Evolutionary conservation across 495 filamentous ascomycete genomes (phyloP).

Genomic region (Penicillium pancosmium): DNA sequence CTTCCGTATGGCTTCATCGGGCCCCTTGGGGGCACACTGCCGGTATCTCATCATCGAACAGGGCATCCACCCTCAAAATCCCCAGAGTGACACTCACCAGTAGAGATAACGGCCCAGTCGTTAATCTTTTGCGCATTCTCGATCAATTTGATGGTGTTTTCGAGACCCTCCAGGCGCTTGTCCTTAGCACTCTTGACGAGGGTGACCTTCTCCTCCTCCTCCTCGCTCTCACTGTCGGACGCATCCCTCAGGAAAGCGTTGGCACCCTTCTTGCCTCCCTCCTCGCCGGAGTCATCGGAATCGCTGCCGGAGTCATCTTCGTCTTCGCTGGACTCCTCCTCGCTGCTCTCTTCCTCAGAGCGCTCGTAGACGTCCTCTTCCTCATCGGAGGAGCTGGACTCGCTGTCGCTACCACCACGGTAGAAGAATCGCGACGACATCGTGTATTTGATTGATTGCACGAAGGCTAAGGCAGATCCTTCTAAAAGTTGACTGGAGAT

Average conservation of each 20-base stretch:
- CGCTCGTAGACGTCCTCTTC: conserved; percentile 89
- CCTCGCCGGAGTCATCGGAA: conserved; percentile 55
- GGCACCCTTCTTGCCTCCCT: conserved; percentile 64
- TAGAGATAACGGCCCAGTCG: conserved; percentile 92
- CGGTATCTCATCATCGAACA: neutral
- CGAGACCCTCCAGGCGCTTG: conserved; percentile 92
- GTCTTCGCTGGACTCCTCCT: conserved; percentile 76
- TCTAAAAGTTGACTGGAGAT: conserved; percentile 41
- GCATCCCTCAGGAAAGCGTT: conserved; percentile 80
- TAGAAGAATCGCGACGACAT: conserved; percentile 92
- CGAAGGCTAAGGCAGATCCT: conserved; percentile 32
- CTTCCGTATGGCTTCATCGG: neutral
- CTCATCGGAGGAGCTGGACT: conserved; percentile 72
- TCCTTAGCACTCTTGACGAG: conserved; percentile 96
- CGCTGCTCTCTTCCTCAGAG: conserved; percentile 69
- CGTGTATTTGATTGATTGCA: conserved; percentile 34
- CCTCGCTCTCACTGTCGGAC: conserved; percentile 78
- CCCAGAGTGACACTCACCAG: conserved; percentile 59
- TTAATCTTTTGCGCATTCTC: conserved; percentile 97
- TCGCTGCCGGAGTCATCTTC: conserved; percentile 34
- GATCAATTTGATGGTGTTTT: conserved; percentile 82
- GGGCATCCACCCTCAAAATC: too few species aligned
- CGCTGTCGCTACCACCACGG: conserved; percentile 86
- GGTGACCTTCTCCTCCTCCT: conserved; percentile 79
- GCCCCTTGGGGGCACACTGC: neutral